Base-by-base conservation (phyloP, 2,329 filamentous ascomycete genomes). In the Penicillium sp. region DNA sequence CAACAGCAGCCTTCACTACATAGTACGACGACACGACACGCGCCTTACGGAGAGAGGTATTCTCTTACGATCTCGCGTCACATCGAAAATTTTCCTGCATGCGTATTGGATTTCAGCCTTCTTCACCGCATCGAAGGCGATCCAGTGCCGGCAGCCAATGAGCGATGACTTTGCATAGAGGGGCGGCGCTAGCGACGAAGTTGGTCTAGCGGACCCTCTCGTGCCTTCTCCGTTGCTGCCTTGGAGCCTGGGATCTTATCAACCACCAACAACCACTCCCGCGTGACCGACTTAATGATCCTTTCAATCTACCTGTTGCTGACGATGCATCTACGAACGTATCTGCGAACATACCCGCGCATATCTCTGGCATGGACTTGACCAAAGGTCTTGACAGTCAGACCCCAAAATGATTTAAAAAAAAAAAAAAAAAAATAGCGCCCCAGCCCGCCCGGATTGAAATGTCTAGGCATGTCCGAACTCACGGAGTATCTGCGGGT, bases 61-160 rank as follows among this genome's bases (percentile, higher is more conserved):
- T 40, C 35, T 8, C 3, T 18, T 40, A 5, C 35, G 5, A 18
- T 14, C 16, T 18, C n/a, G 40, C n/a, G n/a, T 40, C 35, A 40
- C 48, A 52, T 28, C 42, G 30, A 40, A 28, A 53, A 12, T 28
- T 53, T 30, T 53, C 20, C 49, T 42, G 30, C 28, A 35, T 14
- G 16, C 30, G 23, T 16, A 28, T 52, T 42, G 9, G 23, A 20
- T 28, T 24, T 38, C 20, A 33, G 38, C 42, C 28, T 26, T 53
- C 63, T 64, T 64, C 65, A 67, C 67, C 65, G 64, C 65, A 68
- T 64, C 67, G 60, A 64, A 60, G 66, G 67, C 62, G 52, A 61
- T 47, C 23, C 52, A 24, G 43, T 55, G 45, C 45, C 52, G 26
- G 52, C 30, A 55, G 24, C 52, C 52, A 55, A 55, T 55, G 23